Evolutionary conservation across 2,329 filamentous ascomycete species (phyloP).

Genomic region (Conoideocrella luteorostrata): DNA sequence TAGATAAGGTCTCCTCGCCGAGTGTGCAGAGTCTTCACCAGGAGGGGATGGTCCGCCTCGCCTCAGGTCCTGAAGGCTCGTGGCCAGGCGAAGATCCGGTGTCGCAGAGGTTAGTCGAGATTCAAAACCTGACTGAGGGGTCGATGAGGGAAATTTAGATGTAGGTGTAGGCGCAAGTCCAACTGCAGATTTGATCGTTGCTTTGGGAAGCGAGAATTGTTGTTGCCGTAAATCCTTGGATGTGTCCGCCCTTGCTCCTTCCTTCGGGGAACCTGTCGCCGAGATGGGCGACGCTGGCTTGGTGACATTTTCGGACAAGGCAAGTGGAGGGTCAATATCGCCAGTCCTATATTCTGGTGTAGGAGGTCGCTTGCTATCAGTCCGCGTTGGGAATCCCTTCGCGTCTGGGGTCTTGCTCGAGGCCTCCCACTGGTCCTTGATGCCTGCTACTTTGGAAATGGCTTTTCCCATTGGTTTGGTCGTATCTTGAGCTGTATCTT

Average conservation of each 20-base stretch:
- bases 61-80: constrained; percentile 17
- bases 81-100: constrained; percentile 17
- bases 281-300: constrained; percentile 40
- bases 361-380: constrained; percentile 32
- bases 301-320: constrained; percentile 27
- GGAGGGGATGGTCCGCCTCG: background rate
- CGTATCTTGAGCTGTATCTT: constrained; percentile 12
- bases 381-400: constrained; percentile 4
- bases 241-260: constrained; percentile 7
- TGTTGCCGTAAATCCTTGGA: constrained; percentile 11
- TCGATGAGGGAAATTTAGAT: background rate
- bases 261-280: constrained; percentile 32
- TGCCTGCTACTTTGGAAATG: constrained; percentile 24
- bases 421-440: constrained; percentile 19
- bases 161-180: too few relatives aligned
- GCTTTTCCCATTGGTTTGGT: constrained; percentile 25
- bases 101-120: constrained; percentile 19
- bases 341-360: constrained; percentile 43
- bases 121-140: constrained; percentile 15
- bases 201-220: constrained; percentile 5
- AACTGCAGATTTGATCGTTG: background rate
- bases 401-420: constrained; percentile 1
- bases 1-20: constrained; percentile 1
- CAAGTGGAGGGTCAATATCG: constrained; percentile 28
- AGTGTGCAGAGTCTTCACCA: background rate